Evolutionary conservation across 2,329 filamentous ascomycete species (phyloP).

Genomic region (Tolypocladium nubicola): DNA sequence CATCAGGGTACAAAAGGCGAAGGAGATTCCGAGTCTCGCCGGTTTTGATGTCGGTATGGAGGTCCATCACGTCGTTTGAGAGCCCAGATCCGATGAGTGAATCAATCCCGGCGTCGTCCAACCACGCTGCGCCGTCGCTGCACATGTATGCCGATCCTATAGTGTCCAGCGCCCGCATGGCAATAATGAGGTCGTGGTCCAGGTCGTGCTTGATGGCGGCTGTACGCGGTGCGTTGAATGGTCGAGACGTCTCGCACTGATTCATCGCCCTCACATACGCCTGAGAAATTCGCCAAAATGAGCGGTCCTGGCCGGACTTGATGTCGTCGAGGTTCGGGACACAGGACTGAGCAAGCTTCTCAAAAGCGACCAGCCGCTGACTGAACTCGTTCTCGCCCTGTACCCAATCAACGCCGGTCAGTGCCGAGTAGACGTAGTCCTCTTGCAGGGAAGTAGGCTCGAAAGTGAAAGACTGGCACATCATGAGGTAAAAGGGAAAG

Average conservation of each 20-base stretch:
- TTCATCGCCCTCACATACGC: slow-evolving; percentile 4
- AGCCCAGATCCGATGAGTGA: slow-evolving; percentile 5
- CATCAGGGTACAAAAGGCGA: slow-evolving; percentile 4
- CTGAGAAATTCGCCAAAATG: slow-evolving; percentile 4
- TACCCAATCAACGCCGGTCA: slow-evolving; percentile 4
- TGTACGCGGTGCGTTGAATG: background rate
- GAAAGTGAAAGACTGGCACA: slow-evolving; percentile 5
- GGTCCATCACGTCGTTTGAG: slow-evolving; percentile 6
- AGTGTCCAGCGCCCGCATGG: slow-evolving; percentile 2
- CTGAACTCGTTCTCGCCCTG: slow-evolving; percentile 3
- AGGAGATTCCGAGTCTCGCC: slow-evolving; percentile 4
- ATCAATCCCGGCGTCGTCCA: slow-evolving; percentile 4
- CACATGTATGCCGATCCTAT: slow-evolving; percentile 6
- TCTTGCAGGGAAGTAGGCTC: slow-evolving; percentile 1
- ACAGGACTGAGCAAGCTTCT: background rate
- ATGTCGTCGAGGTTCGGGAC: slow-evolving; percentile 3
- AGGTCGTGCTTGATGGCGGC: slow-evolving; percentile 3
- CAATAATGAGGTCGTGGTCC: slow-evolving; percentile 3
- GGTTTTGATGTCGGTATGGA: slow-evolving; percentile 5
- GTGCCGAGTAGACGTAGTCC: slow-evolving; percentile 5
- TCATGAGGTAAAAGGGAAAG: slow-evolving; percentile 8
- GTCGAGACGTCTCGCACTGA: background rate
- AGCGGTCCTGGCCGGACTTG: slow-evolving; percentile 3
- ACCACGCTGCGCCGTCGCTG: slow-evolving; percentile 4
- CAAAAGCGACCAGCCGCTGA: background rate